Percentiles rank a stretch among this genome's conserved stretches.
These are phyloP conservation scores for Nannochloropsis salina DNA, from an alignment of 108 stramenopile species.

Conservation along the genomic window DNA sequence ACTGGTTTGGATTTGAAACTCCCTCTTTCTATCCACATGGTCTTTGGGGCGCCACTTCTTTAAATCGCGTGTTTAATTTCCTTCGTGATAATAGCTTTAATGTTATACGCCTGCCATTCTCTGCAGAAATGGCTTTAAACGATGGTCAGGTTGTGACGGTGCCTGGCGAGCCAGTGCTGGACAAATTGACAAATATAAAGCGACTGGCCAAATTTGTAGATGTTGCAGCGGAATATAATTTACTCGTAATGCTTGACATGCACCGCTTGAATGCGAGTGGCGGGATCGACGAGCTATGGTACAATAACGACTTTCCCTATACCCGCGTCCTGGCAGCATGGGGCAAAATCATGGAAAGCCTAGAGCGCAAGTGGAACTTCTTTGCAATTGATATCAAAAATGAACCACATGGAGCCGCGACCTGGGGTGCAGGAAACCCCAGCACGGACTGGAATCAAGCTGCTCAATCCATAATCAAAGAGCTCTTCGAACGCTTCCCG, in stretches of 20 bases:
- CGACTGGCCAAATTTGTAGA: slow-evolving; percentile 1
- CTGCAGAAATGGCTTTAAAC: background rate
- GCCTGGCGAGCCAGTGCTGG: background rate
- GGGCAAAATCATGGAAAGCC: background rate
- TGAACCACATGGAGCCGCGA: background rate
- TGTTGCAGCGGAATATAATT: background rate
- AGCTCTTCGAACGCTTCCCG: background rate
- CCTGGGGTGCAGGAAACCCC: background rate
- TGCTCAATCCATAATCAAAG: background rate
- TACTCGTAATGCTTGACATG: slow-evolving; percentile 16
- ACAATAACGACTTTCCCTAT: background rate
- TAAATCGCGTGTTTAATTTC: background rate
- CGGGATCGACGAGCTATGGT: slow-evolving; percentile 10
- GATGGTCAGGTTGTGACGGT: background rate
- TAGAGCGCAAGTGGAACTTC: slow-evolving; percentile 7
- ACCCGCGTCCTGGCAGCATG: background rate
- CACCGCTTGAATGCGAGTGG: slow-evolving; percentile 19
- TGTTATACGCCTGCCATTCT: background rate
- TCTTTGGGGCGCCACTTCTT: background rate
- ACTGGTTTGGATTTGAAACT: background rate
- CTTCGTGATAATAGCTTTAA: background rate
- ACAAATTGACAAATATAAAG: background rate
- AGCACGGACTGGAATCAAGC: background rate
- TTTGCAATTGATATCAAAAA: background rate
- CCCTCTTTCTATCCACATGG: background rate